Percentiles rank a stretch among this genome's conserved stretches.
phyloP scores from a whole-genome alignment of 371 early-diverging fungal genomes.

The Rhizoclosmatium hyalinum region DNA sequence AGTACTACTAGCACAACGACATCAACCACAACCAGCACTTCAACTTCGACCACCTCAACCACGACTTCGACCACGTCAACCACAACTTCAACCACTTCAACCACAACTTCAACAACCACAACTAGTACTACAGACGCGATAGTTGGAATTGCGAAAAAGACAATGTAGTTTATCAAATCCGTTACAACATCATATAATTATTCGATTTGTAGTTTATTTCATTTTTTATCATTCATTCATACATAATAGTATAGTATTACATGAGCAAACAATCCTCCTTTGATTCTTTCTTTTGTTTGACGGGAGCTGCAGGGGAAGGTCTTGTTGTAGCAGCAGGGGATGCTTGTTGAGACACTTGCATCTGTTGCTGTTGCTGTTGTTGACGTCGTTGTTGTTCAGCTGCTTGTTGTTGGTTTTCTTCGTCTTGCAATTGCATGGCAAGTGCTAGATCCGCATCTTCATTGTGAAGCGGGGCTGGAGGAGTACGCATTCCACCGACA shows the following conservation, averaged over 20 bases:
- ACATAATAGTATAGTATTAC: not conserved
- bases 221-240: not conserved
- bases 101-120: not conserved
- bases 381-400: not conserved
- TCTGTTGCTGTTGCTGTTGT: constrained; percentile 24
- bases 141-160: not conserved
- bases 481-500: not conserved
- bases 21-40: not conserved
- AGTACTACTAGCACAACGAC: not conserved
- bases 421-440: constrained; percentile 42
- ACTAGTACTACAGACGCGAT: not conserved
- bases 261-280: not conserved
- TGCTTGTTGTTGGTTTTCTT: constrained; percentile 31
- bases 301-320: not conserved
- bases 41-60: not conserved
- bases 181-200: not conserved
- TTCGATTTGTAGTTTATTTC: not conserved
- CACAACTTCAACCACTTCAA: not conserved
- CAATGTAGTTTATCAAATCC: not conserved
- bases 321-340: not conserved
- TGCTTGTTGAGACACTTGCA: not conserved
- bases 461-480: not conserved
- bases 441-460: constrained; percentile 34
- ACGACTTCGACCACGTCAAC: not conserved
- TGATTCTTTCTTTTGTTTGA: not conserved